A percentile compares a stretch with the other conserved stretches of the same genome.
Evolutionary conservation across 768 basidiomycete species (phyloP).

Genomic region (Asterophora parasitica): DNA sequence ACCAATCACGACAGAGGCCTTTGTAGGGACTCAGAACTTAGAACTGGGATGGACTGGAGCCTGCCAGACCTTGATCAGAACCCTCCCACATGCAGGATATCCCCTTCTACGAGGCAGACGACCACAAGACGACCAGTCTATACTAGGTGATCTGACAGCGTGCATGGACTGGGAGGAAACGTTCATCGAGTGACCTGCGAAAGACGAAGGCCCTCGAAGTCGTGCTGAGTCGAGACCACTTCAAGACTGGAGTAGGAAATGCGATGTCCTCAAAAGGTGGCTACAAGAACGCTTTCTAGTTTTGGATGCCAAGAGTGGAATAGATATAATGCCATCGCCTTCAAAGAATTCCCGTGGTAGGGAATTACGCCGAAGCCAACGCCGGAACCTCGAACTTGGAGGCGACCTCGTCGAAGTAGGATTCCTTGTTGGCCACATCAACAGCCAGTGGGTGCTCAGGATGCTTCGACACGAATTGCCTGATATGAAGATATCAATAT

Average conservation of each 20-base stretch:
- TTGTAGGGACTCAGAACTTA: no score
- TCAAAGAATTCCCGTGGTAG: no score
- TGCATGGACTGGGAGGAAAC: no score
- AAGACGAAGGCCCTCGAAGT: neutral
- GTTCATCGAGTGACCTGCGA: no score
- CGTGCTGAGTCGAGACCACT: neutral
- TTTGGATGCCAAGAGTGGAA: neutral
- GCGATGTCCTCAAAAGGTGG: neutral
- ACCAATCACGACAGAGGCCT: no score
- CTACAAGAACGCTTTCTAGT: neutral
- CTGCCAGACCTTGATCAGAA: no score
- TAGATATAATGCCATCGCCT: neutral
- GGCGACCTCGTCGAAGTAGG: slow-evolving; percentile 57
- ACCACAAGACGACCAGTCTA: no score
- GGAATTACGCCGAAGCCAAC: slow-evolving; percentile 26
- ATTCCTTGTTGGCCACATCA: slow-evolving; percentile 57
- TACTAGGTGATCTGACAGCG: no score
- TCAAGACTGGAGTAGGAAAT: neutral
- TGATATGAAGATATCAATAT: slow-evolving; percentile 15
- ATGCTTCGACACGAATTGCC: slow-evolving; percentile 42
- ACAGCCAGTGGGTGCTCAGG: slow-evolving; percentile 66
- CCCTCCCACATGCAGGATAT: no score
- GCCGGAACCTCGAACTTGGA: slow-evolving; percentile 61
- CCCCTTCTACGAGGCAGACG: no score
- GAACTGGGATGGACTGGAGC: no score